A percentile compares a stretch with the other conserved stretches of the same genome.
Conservation (phyloP, 2,329 filamentous ascomycete species). For the Ophiocordyceps polyrhachis-furcata region DNA sequence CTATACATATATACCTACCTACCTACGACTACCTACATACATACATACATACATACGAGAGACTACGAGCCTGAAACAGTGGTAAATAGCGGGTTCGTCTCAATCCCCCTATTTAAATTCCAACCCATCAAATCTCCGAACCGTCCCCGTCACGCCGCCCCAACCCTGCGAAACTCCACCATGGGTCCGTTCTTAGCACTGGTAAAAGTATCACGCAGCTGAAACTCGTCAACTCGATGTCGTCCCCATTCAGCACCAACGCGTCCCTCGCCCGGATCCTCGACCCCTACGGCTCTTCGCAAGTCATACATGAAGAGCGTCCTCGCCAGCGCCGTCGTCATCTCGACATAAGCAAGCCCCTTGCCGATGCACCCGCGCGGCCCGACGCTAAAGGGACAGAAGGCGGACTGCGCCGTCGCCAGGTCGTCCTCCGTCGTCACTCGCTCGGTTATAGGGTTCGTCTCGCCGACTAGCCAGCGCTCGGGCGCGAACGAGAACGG, state of each 20-base stretch:
- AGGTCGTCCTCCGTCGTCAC: slow-evolving; percentile 30
- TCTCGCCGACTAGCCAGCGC: slow-evolving; percentile 39
- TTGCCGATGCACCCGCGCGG: slow-evolving; percentile 57
- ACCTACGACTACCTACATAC: too few species aligned
- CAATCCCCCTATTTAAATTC: too few species aligned
- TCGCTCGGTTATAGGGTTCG: slow-evolving; percentile 16
- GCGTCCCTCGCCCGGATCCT: slow-evolving; percentile 33
- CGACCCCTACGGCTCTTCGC: slow-evolving; percentile 27
- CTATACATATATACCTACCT: too few species aligned
- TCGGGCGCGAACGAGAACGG: slow-evolving; percentile 43
- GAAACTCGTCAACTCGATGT: slow-evolving; percentile 41
- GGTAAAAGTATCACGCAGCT: slow-evolving; percentile 55
- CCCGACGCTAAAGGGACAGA: slow-evolving; percentile 56
- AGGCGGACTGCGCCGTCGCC: slow-evolving; percentile 42
- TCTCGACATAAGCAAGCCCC: slow-evolving; percentile 47
- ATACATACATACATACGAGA: not conserved
- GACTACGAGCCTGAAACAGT: slow-evolving; percentile 1
- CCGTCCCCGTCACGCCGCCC: too few species aligned
- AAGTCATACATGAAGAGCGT: slow-evolving; percentile 44
- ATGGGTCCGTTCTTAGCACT: slow-evolving; percentile 54
- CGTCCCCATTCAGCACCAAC: slow-evolving; percentile 32
- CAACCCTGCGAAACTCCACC: slow-evolving; percentile 39
- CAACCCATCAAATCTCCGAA: too few species aligned
- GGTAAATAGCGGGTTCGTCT: too few species aligned
- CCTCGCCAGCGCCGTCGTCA: slow-evolving; percentile 42